Evolutionary conservation across 169 alveolate genomes (phyloP), one percentile per base, ranked within the genome.

Genomic region (Cryptosporidium meleagridis): DNA sequence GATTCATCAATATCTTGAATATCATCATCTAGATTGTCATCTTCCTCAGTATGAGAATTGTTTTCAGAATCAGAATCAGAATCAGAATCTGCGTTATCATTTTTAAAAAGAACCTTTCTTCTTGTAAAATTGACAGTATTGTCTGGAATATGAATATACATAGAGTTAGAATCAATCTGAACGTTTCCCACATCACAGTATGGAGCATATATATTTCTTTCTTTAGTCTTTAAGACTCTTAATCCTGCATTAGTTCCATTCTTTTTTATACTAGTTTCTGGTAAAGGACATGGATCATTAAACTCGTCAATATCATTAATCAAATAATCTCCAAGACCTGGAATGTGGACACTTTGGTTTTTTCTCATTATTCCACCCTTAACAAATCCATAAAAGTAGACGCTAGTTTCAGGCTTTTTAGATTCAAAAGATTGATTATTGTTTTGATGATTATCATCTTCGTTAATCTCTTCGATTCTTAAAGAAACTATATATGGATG

Each of bases 171-270:
- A 85, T 99, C 99, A 73, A 97, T 92, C 69, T 95, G 95, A 41
- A 98, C 92, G 84, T 96, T 96, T n/a, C 99, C 99, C 16, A 98
- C 95, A 92, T 97, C 98, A 61, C 98, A 96, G 91, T 95, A 97
- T 0, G 99, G 99, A 0, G 99, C 99, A 91, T 98, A 98, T 23
- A 98, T 94, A 65, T 94, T 93, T 91, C 97, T 97, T 84, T 98
- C 99, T 73, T 96, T 97, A 75, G 95, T 97, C 84, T 97, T 97
- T 85, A 98, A 91, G 9, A 99, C 93, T 87, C 99, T 95, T 85
- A 91, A 84, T 61, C 86, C 92, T 16, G 85, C 93, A 18, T 91
- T 84, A 75, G 92, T 93, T 85, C 92, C 91, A 45, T 94, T 75
- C 92, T 94, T 94, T 85, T 86, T 85, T 87, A 89, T n/a, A 87